phyloP scores from a whole-genome alignment of 2,329 filamentous ascomycete species.

The Apiospora pterosperma region DNA sequence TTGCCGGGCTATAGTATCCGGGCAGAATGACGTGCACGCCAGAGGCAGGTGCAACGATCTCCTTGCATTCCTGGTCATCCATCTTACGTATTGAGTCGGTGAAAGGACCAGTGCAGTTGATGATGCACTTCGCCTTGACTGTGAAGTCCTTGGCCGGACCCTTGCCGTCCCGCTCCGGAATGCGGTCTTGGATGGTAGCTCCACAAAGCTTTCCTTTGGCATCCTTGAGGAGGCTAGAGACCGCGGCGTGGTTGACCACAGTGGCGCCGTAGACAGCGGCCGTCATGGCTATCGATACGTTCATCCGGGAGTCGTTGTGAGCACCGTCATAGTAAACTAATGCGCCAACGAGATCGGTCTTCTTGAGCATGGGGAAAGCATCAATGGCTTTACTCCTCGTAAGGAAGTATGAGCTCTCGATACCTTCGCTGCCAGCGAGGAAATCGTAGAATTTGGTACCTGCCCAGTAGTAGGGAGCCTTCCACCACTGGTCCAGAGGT shows the following conservation, averaged over 20 bases:
- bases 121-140: slow-evolving; percentile 74
- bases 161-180: slow-evolving; percentile 63
- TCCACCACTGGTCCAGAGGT: slow-evolving; percentile 72
- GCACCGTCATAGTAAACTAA: slow-evolving; percentile 90
- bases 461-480: slow-evolving; percentile 73
- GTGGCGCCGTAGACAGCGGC: slow-evolving; percentile 83
- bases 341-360: slow-evolving; percentile 73
- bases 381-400: slow-evolving; percentile 83
- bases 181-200: slow-evolving; percentile 67
- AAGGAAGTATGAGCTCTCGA: slow-evolving; percentile 85
- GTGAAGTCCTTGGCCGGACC: slow-evolving; percentile 56
- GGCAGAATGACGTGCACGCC: slow-evolving; percentile 85
- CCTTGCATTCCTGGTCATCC: slow-evolving; percentile 67
- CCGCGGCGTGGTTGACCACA: slow-evolving; percentile 79
- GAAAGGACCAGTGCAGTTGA: slow-evolving; percentile 89
- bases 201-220: slow-evolving; percentile 69
- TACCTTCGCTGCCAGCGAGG: slow-evolving; percentile 79
- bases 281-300: slow-evolving; percentile 83
- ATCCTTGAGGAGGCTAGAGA: slow-evolving; percentile 74
- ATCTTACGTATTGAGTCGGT: slow-evolving; percentile 82
- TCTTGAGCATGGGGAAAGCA: slow-evolving; percentile 85
- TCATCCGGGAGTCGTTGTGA: slow-evolving; percentile 92
- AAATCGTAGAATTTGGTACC: slow-evolving; percentile 83
- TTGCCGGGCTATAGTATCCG: slow-evolving; percentile 78
- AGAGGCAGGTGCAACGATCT: slow-evolving; percentile 82